A percentile compares a stretch with the other conserved stretches of the same genome.
Conservation (phyloP, 495 filamentous ascomycete genomes). For the Xylaria palmicola region DNA sequence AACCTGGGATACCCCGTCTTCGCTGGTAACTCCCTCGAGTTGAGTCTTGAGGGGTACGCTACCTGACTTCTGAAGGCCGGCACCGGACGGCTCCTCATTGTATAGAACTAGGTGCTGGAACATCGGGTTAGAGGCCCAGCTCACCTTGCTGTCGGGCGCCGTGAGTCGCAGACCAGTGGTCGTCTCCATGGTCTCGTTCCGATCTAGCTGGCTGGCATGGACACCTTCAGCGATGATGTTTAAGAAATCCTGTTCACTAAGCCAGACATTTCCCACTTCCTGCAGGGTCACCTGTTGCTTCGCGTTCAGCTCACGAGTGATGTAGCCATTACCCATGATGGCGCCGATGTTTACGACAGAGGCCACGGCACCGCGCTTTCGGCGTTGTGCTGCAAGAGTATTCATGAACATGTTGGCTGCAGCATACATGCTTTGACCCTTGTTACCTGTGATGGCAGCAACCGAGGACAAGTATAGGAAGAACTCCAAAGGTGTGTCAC, state of each 20-base stretch:
- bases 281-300: constrained; percentile 15
- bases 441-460: neutral
- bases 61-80: neutral
- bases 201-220: constrained; percentile 13
- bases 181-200: constrained; percentile 1
- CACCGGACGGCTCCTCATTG: neutral
- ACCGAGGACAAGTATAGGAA: constrained; percentile 1
- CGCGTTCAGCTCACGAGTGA: constrained; percentile 12
- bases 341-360: constrained; percentile 46
- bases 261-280: constrained; percentile 22
- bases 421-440: neutral
- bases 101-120: constrained; percentile 7
- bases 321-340: constrained; percentile 45
- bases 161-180: constrained; percentile 7
- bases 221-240: constrained; percentile 24
- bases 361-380: constrained; percentile 31
- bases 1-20: constrained; percentile 16
- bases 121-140: constrained; percentile 1
- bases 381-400: neutral
- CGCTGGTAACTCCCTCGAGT: neutral
- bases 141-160: neutral
- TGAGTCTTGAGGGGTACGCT: constrained; percentile 2
- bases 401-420: neutral
- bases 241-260: constrained; percentile 20
- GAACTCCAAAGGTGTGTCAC: neutral